Evolutionary conservation across 2,329 filamentous ascomycete species (phyloP), one percentile per base, ranked within the genome.

Genomic region (Ophiocordyceps unilateralis): DNA sequence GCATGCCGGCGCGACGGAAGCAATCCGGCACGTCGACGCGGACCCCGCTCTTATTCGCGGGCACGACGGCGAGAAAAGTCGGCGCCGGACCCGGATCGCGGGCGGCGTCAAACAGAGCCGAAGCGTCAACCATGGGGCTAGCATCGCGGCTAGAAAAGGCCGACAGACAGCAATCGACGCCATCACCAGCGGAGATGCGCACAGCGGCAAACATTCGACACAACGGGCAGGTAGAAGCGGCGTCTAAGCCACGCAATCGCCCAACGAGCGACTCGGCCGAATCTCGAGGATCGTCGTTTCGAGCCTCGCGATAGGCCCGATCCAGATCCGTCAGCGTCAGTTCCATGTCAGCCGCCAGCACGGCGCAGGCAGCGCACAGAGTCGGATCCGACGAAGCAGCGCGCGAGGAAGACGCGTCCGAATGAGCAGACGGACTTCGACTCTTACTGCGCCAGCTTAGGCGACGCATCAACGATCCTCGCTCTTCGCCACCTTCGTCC

Each of bases 201-300:
- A 60, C 53, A 5, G 55, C 53, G 46, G 54, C 52, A 4, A 61
- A 59, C 8, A 61, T 50, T 47, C 54, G 58, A 50, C 58, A 61
- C 5, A 61, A 51, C 4, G 58, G 58, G 28, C 58, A 61, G 41
- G 57, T 57, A 37, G 57, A 53, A 0, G 51, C 49, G 43, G 59
- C 55, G 22, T 57, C 55, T 4, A 60, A 49, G 17, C 53, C 52
- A 28, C 49, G 50, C 30, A 60, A 49, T 0, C 49, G 50, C 0
- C 51, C 49, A 15, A 61, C 41, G 1, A 57, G 51, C 41, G 56
- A 49, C 46, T 59, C 58, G 39, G 54, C 53, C 22, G 52, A 53
- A 39, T 57, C 58, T 36, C 59, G 58, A 17, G 52, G 54, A 22
- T 55, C 57, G 7, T 54, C 55, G 26, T 60, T 52, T 32, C 55